These are phyloP conservation scores for Haplographium delicatum DNA, from an alignment of 495 filamentous ascomycete genomes.

Conservation along the genomic window DNA sequence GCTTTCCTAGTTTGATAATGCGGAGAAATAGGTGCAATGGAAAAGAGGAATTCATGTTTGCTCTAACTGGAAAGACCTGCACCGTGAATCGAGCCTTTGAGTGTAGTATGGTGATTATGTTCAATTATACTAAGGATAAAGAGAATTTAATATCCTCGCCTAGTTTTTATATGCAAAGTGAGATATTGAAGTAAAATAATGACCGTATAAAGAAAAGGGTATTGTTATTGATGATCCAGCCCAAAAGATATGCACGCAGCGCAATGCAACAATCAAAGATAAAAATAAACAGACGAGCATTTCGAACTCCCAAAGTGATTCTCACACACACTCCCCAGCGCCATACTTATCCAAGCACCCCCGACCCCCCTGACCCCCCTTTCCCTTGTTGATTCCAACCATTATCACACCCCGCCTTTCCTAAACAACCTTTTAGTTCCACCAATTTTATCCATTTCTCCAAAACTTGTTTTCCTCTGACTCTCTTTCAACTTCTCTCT, in stretches of 20 bases:
- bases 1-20: too few species aligned
- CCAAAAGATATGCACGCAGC: neutral
- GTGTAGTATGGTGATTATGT: too few species aligned
- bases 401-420: conserved; percentile 25
- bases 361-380: too few species aligned
- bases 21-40: too few species aligned
- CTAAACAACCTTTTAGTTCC: conserved; percentile 53
- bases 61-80: too few species aligned
- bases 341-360: neutral
- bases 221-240: conserved; percentile 3
- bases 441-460: conserved; percentile 52
- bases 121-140: too few species aligned
- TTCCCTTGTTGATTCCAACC: too few species aligned
- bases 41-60: too few species aligned
- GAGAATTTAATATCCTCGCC: too few species aligned
- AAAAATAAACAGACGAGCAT: neutral
- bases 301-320: neutral
- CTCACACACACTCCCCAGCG: neutral
- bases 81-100: too few species aligned
- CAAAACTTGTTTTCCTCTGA: conserved; percentile 38
- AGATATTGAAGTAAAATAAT: too few species aligned
- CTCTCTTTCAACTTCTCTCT: conserved; percentile 3
- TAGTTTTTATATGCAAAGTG: too few species aligned
- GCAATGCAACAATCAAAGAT: neutral
- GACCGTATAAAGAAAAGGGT: conserved; percentile 2